Percentiles rank a stretch among this genome's conserved stretches.
Conservation (phyloP, 495 filamentous ascomycete genomes). For the Pyrenula aspistea region DNA sequence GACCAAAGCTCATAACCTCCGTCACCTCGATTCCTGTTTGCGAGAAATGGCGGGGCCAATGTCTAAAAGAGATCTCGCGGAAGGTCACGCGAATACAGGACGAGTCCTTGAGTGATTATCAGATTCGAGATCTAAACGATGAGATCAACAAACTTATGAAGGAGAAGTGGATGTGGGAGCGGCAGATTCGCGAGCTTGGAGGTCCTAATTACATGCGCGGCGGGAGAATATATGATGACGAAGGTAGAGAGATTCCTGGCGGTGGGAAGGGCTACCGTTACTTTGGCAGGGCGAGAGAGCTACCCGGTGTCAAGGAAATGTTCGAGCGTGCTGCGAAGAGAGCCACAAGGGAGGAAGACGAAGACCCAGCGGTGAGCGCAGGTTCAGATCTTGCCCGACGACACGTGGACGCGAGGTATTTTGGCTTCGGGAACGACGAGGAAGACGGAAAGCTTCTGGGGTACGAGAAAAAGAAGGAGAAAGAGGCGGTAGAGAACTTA, state of each 20-base stretch:
- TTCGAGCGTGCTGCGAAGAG: constrained; percentile 62
- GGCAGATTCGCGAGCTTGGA: constrained; percentile 85
- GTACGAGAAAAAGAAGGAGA: constrained; percentile 77
- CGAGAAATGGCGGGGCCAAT: constrained; percentile 97
- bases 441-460: constrained; percentile 75
- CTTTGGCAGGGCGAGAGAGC: constrained; percentile 74
- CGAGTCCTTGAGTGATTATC: constrained; percentile 74
- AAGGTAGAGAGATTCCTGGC: constrained; percentile 81
- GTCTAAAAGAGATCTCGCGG: constrained; percentile 92
- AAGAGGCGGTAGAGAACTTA: constrained; percentile 60
- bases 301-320: constrained; percentile 93
- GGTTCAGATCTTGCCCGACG: constrained; percentile 58
- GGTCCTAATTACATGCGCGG: constrained; percentile 98
- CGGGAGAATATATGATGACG: constrained; percentile 78
- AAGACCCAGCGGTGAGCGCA: constrained; percentile 45
- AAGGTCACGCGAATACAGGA: constrained; percentile 96
- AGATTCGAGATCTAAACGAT: constrained; percentile 96
- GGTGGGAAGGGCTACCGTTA: constrained; percentile 85
- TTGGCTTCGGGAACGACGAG: constrained; percentile 88
- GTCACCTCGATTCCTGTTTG: constrained; percentile 73
- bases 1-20: constrained; percentile 79
- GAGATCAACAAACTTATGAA: constrained; percentile 99
- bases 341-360: constrained; percentile 45
- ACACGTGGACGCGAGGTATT: constrained; percentile 88
- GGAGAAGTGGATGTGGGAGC: constrained; percentile 97